Evolutionary conservation across 768 basidiomycete genomes (phyloP).

Genomic region (Epithele typhae): DNA sequence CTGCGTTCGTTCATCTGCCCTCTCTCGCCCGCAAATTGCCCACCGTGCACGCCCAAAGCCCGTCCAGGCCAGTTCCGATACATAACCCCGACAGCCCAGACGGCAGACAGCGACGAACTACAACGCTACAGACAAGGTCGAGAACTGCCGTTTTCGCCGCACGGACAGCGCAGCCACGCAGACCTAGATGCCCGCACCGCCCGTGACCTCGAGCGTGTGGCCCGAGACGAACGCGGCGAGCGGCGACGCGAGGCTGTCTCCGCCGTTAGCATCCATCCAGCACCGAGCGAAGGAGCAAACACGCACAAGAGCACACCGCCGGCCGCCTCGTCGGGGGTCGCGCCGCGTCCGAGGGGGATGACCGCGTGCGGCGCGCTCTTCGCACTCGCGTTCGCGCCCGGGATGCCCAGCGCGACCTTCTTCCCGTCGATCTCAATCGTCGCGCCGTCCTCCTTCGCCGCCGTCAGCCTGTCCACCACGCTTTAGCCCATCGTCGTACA

Average conservation of each 20-base stretch:
- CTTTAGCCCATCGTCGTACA: neutral
- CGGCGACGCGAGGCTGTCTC: slow-evolving; percentile 64
- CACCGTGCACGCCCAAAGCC: too few species aligned
- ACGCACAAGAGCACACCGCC: slow-evolving; percentile 73
- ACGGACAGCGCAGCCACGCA: too few species aligned
- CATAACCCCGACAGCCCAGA: too few species aligned
- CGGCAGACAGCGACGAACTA: too few species aligned
- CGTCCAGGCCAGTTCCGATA: too few species aligned
- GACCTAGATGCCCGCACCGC: slow-evolving; percentile 71
- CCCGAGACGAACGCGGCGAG: slow-evolving; percentile 78
- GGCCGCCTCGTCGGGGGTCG: slow-evolving; percentile 73
- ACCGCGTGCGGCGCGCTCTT: slow-evolving; percentile 32
- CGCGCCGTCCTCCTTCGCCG: slow-evolving; percentile 72
- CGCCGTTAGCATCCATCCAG: neutral
- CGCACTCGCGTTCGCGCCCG: slow-evolving; percentile 41
- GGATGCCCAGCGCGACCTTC: slow-evolving; percentile 80
- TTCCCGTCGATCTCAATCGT: slow-evolving; percentile 79
- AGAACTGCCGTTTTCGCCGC: too few species aligned
- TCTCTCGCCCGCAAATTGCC: too few species aligned
- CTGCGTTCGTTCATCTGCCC: too few species aligned
- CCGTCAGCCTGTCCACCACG: slow-evolving; percentile 53
- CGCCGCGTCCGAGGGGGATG: slow-evolving; percentile 68
- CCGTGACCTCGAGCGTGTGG: slow-evolving; percentile 82
- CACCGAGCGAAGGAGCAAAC: neutral
- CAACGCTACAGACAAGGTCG: too few species aligned